Percentiles rank a stretch among this genome's conserved stretches.
These are phyloP conservation scores for Gnaphalium uliginosum DNA, from an alignment of 129 eudicot species.

Conservation along the genomic window DNA sequence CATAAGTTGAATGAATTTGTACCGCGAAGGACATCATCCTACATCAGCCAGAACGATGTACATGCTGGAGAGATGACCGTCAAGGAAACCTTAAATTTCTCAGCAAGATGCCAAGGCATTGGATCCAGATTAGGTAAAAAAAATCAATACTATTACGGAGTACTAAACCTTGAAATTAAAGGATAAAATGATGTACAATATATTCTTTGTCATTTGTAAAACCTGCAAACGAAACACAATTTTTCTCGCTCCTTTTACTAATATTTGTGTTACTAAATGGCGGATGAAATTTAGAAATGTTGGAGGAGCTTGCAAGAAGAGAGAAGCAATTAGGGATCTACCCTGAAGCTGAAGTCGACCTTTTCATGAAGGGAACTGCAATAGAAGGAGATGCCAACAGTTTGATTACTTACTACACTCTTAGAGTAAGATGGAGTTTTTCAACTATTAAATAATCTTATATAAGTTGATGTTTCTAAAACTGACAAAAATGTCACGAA, in stretches of 20 bases:
- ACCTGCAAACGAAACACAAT: too few relatives aligned
- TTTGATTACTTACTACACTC: conserved; percentile 73
- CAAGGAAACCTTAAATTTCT: conserved; percentile 76
- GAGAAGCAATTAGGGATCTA: conserved; percentile 61
- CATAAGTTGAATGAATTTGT: conserved; percentile 67
- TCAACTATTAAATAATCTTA: not conserved
- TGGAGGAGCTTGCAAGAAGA: conserved; percentile 72
- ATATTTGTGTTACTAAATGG: too few relatives aligned
- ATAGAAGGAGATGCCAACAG: conserved; percentile 74
- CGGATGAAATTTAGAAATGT: conserved; percentile 42
- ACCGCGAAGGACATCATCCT: conserved; percentile 65
- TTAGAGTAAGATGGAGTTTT: conserved; percentile 46
- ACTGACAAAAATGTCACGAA: too few relatives aligned
- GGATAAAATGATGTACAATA: not conserved
- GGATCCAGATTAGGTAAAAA: conserved; percentile 65
- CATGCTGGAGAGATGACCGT: conserved; percentile 76
- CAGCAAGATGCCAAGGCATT: conserved; percentile 84
- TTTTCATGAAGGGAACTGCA: conserved; percentile 87
- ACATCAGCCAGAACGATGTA: conserved; percentile 75
- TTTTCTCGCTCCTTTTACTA: too few relatives aligned
- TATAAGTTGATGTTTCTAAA: not conserved
- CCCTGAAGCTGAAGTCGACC: conserved; percentile 83
- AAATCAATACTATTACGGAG: not conserved
- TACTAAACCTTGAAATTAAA: not conserved
- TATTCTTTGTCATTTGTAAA: too few relatives aligned